phyloP scores from a whole-genome alignment of 192 early-diverging fungal species.

The Coemansia javaensis region DNA sequence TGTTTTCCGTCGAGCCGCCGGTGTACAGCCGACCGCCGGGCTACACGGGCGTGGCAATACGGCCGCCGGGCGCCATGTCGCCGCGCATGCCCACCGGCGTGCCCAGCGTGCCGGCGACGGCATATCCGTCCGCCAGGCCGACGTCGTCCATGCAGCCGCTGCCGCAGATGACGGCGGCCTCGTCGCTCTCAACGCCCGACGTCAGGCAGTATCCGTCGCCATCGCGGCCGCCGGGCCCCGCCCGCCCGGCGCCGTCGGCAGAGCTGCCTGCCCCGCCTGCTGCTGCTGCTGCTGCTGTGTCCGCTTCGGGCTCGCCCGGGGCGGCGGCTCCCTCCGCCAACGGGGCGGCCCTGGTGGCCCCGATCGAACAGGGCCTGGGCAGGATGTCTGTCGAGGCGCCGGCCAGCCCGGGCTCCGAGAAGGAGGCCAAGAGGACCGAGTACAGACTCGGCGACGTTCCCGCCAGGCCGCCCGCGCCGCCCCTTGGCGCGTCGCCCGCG shows the following conservation, averaged over 20 bases:
- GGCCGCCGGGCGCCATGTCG: slow-evolving; percentile 5
- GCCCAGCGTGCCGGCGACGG: too few species aligned
- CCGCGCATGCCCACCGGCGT: too few species aligned
- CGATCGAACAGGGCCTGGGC: not conserved
- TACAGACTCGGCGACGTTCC: not conserved
- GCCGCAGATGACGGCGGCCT: slow-evolving; percentile 10
- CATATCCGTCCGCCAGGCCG: too few species aligned
- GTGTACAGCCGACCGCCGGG: slow-evolving; percentile 41
- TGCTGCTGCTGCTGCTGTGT: too few species aligned
- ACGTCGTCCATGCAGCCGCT: slow-evolving; percentile 16
- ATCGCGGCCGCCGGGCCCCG: slow-evolving; percentile 13
- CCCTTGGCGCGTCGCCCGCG: too few species aligned
- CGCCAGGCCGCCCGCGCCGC: too few species aligned
- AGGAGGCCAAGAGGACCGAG: not conserved
- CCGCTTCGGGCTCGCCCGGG: too few species aligned
- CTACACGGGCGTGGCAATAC: slow-evolving; percentile 8
- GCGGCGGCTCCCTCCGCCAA: too few species aligned
- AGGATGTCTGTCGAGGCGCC: not conserved
- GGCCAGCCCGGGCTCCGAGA: not conserved
- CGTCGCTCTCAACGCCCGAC: slow-evolving; percentile 5
- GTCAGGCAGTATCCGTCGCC: not conserved
- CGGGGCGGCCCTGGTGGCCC: too few species aligned
- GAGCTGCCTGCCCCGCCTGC: slow-evolving; percentile 18
- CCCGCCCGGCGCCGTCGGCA: slow-evolving; percentile 14
- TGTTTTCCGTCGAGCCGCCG: slow-evolving; percentile 48